These are phyloP conservation scores for Ustilago nuda DNA, from an alignment of 1,284 basidiomycete species.

Conservation along the genomic window DNA sequence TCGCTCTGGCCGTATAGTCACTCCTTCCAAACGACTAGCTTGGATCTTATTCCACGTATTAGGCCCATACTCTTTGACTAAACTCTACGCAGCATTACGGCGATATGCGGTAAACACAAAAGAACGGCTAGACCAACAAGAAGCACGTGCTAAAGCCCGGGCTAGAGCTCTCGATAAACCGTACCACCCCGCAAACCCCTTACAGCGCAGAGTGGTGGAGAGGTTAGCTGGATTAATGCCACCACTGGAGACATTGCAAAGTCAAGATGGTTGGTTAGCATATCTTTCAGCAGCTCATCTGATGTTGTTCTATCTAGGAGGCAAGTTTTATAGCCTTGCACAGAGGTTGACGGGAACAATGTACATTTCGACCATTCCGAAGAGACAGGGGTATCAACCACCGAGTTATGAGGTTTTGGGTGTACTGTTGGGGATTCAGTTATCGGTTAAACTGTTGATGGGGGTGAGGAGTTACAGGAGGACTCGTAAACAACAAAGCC, in stretches of 20 bases:
- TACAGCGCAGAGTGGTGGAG: constrained; percentile 17
- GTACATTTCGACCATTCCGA: constrained; percentile 61
- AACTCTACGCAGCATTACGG: constrained; percentile 56
- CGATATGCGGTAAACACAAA: constrained; percentile 25
- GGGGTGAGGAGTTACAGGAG: constrained; percentile 17
- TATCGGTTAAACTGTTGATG: constrained; percentile 59
- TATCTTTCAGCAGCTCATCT: constrained; percentile 69
- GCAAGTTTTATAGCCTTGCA: constrained; percentile 68
- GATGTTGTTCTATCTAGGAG: constrained; percentile 70
- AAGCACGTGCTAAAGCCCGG: constrained; percentile 23
- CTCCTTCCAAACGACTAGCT: constrained; percentile 43
- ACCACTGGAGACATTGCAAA: constrained; percentile 63
- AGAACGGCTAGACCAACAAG: constrained; percentile 17
- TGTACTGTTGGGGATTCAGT: constrained; percentile 67
- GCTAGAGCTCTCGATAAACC: constrained; percentile 24
- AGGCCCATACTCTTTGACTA: constrained; percentile 64
- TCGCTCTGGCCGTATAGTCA: constrained; percentile 59
- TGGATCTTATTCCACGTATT: constrained; percentile 67
- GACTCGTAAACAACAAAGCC: background rate
- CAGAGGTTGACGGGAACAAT: constrained; percentile 67
- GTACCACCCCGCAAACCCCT: background rate
- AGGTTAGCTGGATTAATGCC: constrained; percentile 55
- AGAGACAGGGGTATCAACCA: constrained; percentile 50
- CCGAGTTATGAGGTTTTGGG: constrained; percentile 70
- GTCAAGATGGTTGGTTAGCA: constrained; percentile 59